Conservation (phyloP, 345 rosid genomes). For the Alliaria petiolata region DNA sequence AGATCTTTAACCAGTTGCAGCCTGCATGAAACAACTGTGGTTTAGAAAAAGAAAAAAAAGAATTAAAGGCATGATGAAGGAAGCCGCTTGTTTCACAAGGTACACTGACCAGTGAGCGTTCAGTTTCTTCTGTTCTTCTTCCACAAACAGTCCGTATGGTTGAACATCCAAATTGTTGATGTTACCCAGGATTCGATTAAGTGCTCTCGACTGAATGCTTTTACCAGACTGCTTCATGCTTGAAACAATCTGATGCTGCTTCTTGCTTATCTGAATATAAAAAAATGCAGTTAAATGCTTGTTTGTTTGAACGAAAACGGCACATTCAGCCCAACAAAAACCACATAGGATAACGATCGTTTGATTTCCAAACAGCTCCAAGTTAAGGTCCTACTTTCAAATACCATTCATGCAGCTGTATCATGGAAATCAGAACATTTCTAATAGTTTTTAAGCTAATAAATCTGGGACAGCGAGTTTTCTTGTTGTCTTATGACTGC, state of each 20-base stretch:
- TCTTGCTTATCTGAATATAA: slow-evolving; percentile 84
- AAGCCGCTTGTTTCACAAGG: slow-evolving; percentile 17
- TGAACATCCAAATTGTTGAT: slow-evolving; percentile 60
- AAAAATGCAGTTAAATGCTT: slow-evolving; percentile 24
- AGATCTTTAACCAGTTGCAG: slow-evolving; percentile 62
- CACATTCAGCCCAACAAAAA: background rate
- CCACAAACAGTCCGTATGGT: slow-evolving; percentile 84
- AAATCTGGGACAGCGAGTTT: slow-evolving; percentile 2
- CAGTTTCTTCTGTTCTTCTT: slow-evolving; percentile 83
- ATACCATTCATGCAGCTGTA: background rate
- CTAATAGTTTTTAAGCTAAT: slow-evolving; percentile 4
- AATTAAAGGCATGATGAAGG: slow-evolving; percentile 13
- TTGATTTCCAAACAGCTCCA: background rate
- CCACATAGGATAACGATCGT: background rate
- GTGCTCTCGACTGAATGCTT: slow-evolving; percentile 68
- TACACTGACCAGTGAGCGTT: slow-evolving; percentile 74
- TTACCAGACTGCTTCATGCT: slow-evolving; percentile 84
- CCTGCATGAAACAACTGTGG: slow-evolving; percentile 42
- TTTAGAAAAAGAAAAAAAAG: background rate
- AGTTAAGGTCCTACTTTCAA: background rate
- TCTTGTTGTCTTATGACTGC: slow-evolving; percentile 2
- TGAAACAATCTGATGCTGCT: slow-evolving; percentile 83
- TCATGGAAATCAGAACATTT: background rate
- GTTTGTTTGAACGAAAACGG: background rate
- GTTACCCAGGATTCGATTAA: slow-evolving; percentile 69